Evolutionary conservation across 1,139 yeast genomes (phyloP).

Genomic region (Taphrina communis): DNA sequence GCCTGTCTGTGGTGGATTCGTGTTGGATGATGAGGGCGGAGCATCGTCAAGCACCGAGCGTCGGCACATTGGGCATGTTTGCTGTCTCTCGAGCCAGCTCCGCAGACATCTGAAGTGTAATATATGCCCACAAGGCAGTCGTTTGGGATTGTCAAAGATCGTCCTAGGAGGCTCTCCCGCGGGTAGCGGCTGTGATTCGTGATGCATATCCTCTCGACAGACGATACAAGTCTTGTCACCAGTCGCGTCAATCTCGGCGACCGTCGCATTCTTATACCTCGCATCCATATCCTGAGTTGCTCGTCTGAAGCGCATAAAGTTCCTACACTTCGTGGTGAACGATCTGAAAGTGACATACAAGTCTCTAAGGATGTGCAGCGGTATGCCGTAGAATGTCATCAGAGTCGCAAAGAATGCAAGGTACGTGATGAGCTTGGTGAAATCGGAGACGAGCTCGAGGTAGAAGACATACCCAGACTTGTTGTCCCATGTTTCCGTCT

Average conservation of each 20-base stretch:
- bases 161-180: conserved; percentile 48
- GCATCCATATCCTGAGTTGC: conserved; percentile 71
- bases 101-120: conserved; percentile 88
- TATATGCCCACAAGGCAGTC: conserved; percentile 81
- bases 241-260: conserved; percentile 65
- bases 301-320: conserved; percentile 62
- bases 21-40: conserved; percentile 18
- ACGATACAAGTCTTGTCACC: conserved; percentile 74
- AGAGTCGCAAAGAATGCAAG: conserved; percentile 60
- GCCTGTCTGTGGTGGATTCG: conserved; percentile 4
- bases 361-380: conserved; percentile 72
- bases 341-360: conserved; percentile 62
- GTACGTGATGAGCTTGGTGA: conserved; percentile 56
- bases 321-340: conserved; percentile 60
- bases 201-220: conserved; percentile 80
- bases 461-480: conserved; percentile 43
- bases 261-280: conserved; percentile 62
- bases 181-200: conserved; percentile 27
- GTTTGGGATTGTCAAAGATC: conserved; percentile 69
- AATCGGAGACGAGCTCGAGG: conserved; percentile 47
- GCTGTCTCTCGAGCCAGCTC: conserved; percentile 92
- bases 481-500: conserved; percentile 56
- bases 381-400: conserved; percentile 60
- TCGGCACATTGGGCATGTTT: conserved; percentile 75
- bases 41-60: conserved; percentile 60